Base-by-base conservation (phyloP, 2,329 filamentous ascomycete species). In the Kalaharituber pfeilii region DNA sequence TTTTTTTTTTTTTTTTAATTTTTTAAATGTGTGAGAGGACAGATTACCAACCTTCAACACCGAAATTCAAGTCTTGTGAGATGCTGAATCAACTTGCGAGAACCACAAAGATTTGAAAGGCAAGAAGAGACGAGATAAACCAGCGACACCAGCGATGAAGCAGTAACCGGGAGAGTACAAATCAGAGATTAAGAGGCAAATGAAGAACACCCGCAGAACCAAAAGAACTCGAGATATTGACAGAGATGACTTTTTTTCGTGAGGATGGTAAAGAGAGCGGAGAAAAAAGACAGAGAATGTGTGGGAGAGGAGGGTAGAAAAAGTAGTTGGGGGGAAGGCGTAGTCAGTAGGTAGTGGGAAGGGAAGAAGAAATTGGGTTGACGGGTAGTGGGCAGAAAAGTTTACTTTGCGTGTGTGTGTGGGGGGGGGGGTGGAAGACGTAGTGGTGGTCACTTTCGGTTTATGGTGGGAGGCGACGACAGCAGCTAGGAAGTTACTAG, bases 61-160 rank as follows among this genome's bases (percentile, higher is more conserved):
- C 22, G 42, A 47, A 47, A 47, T 22, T 22, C n/a, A 20, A 25
- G 42, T 25, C 42, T 22, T 15, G 30, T 9, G 24, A 20, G 42
- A 47, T 59, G 44, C 51, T 52, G 52, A 53, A 56, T 53, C 54
- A 18, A 49, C 54, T 50, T 53, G 51, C 51, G 53, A 50, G 45
- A 50, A 50, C 26, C 39, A 11, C 42, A 18, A 18, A n/a, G 26
- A 24, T 18, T 20, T 44, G 50, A 33, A 52, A 52, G 29, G 30
- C 22, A 51, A 27, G 29, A 53, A 18, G 51, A n/a, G n/a, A 15
- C 39, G 24, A 50, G 44, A 33, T 49, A 52, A 55, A 55, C 33
- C 53, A 55, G 39, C 53, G 50, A 50, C 52, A 47, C 52, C 25
- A 51, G 24, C 29, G 45, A 39, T 54, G 28, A 54, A 52, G 49